Evolutionary conservation across 2,329 filamentous ascomycete genomes (phyloP).

Genomic region (Trichophyton rubrum): DNA sequence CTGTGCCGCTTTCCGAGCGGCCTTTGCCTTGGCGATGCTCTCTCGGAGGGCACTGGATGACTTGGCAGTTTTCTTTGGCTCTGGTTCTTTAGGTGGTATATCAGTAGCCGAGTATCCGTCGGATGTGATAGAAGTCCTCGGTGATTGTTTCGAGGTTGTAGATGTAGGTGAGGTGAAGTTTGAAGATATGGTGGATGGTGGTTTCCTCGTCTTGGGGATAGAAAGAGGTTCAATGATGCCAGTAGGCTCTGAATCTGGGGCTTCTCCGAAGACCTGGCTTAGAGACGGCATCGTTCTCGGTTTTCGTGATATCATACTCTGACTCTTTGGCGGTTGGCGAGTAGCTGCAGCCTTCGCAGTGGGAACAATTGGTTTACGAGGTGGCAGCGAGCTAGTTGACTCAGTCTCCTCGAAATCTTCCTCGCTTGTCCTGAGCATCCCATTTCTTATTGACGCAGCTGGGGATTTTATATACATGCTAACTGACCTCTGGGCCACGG

Average conservation of each 20-base stretch:
- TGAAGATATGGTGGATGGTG: constrained; percentile 21
- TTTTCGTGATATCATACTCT: constrained; percentile 11
- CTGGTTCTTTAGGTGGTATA: constrained; percentile 18
- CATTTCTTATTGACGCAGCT: neutral
- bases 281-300: constrained; percentile 38
- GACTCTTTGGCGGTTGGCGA: neutral
- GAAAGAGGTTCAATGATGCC: constrained; percentile 26
- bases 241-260: constrained; percentile 18
- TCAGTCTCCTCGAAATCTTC: neutral
- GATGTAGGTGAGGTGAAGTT: constrained; percentile 23
- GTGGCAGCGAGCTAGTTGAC: neutral
- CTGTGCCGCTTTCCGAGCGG: constrained; percentile 50
- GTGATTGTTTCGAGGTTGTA: constrained; percentile 21
- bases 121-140: constrained; percentile 20
- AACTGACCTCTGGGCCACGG: neutral
- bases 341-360: neutral
- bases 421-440: neutral
- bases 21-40: constrained; percentile 86
- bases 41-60: constrained; percentile 74
- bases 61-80: constrained; percentile 42
- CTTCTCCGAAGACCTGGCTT: constrained; percentile 41
- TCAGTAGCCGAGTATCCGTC: constrained; percentile 20
- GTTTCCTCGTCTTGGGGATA: constrained; percentile 27
- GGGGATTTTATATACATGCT: constrained; percentile 2
- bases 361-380: neutral